Conservation (phyloP, 2,329 filamentous ascomycete species). For the Rachicladosporium sp. region DNA sequence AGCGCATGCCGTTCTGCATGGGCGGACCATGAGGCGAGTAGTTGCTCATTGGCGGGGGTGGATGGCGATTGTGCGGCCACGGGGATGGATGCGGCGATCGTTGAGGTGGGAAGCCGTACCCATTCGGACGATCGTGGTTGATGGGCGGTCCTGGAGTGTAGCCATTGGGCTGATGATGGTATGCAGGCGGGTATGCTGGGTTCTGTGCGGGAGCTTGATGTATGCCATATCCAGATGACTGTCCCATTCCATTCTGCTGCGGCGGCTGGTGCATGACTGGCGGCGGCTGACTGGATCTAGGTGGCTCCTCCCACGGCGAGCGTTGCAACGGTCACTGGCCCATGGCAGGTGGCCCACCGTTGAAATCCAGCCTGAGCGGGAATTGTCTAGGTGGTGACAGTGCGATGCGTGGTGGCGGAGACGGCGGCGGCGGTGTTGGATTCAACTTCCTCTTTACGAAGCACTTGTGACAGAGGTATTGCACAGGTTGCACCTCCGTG, state of each 20-base stretch:
- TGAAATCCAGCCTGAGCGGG: slow-evolving; percentile 15
- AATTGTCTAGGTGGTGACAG: slow-evolving; percentile 17
- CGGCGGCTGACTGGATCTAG: slow-evolving; percentile 8
- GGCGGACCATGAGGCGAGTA: slow-evolving; percentile 14
- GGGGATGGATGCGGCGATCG: background rate
- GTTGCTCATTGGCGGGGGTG: slow-evolving; percentile 7
- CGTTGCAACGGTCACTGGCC: slow-evolving; percentile 3
- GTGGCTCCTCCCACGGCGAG: slow-evolving; percentile 16
- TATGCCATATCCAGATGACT: slow-evolving; percentile 4
- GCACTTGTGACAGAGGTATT: slow-evolving; percentile 37
- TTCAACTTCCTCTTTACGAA: slow-evolving; percentile 33
- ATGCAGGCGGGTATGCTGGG: slow-evolving; percentile 15
- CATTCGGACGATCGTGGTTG: background rate
- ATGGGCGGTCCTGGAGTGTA: slow-evolving; percentile 4
- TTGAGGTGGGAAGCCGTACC: slow-evolving; percentile 2
- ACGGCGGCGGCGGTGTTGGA: slow-evolving; percentile 24
- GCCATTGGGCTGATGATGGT: slow-evolving; percentile 15
- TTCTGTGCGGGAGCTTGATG: slow-evolving; percentile 8
- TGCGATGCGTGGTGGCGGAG: slow-evolving; percentile 7
- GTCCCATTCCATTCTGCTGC: slow-evolving; percentile 6
- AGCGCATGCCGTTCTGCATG: slow-evolving; percentile 24
- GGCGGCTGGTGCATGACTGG: slow-evolving; percentile 8
- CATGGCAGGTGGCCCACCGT: slow-evolving; percentile 7
- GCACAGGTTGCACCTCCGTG: too few relatives aligned
- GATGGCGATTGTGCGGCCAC: slow-evolving; percentile 3